Conservation (phyloP, 73 alveolate species). For the Effrenium voratum region DNA sequence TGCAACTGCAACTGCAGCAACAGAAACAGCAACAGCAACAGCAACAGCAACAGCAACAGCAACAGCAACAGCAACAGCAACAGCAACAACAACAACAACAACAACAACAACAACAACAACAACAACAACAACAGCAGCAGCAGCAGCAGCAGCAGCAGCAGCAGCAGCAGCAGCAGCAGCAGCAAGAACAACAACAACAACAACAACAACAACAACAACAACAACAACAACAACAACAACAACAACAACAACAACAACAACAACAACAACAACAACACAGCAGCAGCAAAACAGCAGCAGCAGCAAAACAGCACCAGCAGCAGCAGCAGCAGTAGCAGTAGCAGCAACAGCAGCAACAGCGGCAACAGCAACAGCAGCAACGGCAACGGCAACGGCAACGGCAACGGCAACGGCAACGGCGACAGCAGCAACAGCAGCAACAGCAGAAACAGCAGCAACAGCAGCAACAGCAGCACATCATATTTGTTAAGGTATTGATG, state of each 20-base stretch:
- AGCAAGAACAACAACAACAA: neutral
- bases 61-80: no score
- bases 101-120: no score
- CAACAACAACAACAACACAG: neutral
- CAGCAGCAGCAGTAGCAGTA: neutral
- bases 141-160: neutral
- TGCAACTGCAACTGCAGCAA: no score
- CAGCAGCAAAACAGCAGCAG: no score
- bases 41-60: no score
- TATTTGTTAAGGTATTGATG: no score
- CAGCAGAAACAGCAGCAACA: neutral
- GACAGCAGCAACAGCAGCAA: neutral
- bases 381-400: neutral
- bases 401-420: neutral
- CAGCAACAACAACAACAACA: no score
- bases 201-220: neutral
- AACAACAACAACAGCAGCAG: neutral
- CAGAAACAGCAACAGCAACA: no score
- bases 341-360: neutral
- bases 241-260: neutral
- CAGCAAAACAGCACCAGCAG: neutral
- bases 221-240: neutral
- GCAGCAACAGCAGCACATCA: neutral
- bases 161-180: neutral
- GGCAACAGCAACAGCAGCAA: neutral